phyloP scores from a whole-genome alignment of 495 filamentous ascomycete species.

The Hypoxylon fuscum region DNA sequence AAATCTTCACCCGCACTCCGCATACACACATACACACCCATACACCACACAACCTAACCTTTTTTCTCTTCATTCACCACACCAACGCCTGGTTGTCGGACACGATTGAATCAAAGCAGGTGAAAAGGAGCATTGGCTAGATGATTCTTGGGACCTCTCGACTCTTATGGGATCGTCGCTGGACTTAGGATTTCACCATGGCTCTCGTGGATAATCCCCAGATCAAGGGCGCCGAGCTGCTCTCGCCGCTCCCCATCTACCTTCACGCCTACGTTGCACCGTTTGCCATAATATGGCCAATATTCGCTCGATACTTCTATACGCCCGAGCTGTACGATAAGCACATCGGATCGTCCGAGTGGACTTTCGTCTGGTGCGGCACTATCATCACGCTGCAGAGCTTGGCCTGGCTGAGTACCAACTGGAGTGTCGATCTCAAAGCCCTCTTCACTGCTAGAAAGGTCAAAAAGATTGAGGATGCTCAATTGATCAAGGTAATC shows the following conservation, averaged over 20 bases:
- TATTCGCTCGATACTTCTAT: slow-evolving; percentile 87
- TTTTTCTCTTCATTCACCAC: no score
- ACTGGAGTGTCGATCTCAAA: slow-evolving; percentile 93
- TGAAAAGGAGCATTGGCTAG: neutral
- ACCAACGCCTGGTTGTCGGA: slow-evolving; percentile 1
- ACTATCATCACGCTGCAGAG: slow-evolving; percentile 87
- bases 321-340: slow-evolving; percentile 83
- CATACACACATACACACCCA: no score
- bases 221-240: slow-evolving; percentile 86
- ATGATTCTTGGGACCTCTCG: neutral
- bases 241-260: slow-evolving; percentile 83
- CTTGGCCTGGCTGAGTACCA: slow-evolving; percentile 92
- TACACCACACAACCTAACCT: no score
- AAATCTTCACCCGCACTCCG: no score
- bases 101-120: neutral
- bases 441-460: slow-evolving; percentile 81
- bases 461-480: slow-evolving; percentile 75
- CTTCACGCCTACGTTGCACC: slow-evolving; percentile 93
- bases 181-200: slow-evolving; percentile 34
- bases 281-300: slow-evolving; percentile 88
- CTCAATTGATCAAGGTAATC: slow-evolving; percentile 92
- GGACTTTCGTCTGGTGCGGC: slow-evolving; percentile 95
- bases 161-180: slow-evolving; percentile 19
- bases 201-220: slow-evolving; percentile 90
- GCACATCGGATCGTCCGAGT: slow-evolving; percentile 88